Evolutionary conservation across 345 rosid genomes (phyloP), one percentile per base, ranked within the genome.

Genomic region (Aquilaria malaccensis): DNA sequence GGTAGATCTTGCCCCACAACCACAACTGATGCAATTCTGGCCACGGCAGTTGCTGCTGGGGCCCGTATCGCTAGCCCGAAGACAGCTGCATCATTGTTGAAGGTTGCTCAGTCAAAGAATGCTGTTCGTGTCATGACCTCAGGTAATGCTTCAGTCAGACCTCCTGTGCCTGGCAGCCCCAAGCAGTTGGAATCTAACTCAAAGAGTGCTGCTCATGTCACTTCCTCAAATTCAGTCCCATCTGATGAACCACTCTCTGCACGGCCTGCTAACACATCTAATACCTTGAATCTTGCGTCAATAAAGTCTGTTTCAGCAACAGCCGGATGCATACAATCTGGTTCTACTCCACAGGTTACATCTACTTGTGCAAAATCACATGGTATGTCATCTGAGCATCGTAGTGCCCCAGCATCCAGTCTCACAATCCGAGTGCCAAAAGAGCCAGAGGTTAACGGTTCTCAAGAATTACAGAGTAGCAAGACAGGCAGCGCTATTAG

Each of bases 31-130:
- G 79, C 81, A 33, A 64, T 78, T 62, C 79, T 82, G 70, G 97
- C 97, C 62, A 79, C 87, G 68, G 88, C 96, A 54, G 86, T 74
- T 51, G 88, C 90, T 70, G 86, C 92, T 12, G 97, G 96, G 33
- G 91, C 90, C 30, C 88, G 89, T 46, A 81, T 84, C 70, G 85
- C 77, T 61, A 70, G 82, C 52, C 73, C 78, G 53, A 73, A 79
- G 59, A 76, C 78, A 62, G 86, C 86, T 55, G 83, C 77, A 52
- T 77, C 84, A 22, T 71, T 77, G 65, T 79, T 79, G 52, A 82
- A 79, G 79, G 81, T 77, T 65, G 79, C 85, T 58, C 90, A 80
- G 61, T 77, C 77, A 11, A 86, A 85, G 61, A 77, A 77, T 63
- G 77, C 83, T 58, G 72, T 78, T 48, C 81, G 67, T 74, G 63